phyloP scores from a whole-genome alignment of 1,139 yeast genomes.

The Magnusiomyces tetraspermus region DNA sequence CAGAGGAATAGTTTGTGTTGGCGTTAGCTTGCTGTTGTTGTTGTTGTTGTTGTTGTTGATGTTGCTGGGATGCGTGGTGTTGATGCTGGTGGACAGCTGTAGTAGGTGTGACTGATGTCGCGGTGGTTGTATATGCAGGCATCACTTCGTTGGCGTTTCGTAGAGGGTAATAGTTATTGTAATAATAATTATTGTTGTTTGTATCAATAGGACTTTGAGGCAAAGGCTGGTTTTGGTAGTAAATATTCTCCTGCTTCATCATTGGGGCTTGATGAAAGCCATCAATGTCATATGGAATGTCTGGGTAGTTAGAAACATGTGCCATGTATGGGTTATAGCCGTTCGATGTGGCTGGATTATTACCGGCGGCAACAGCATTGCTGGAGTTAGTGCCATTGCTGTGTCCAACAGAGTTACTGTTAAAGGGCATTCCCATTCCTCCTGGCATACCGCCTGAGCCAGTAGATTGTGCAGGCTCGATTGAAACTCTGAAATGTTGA shows the following conservation, averaged over 20 bases:
- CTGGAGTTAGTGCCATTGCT: conserved; percentile 17
- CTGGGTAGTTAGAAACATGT: background rate
- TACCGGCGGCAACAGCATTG: conserved; percentile 10
- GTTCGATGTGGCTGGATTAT: background rate
- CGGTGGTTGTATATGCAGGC: background rate
- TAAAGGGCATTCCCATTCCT: no score
- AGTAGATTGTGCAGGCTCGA: conserved; percentile 23
- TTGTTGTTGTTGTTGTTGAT: conserved; percentile 8
- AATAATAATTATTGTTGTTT: conserved; percentile 14
- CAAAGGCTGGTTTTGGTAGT: conserved; percentile 14
- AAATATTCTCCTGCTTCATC: conserved; percentile 2
- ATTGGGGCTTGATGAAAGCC: conserved; percentile 6
- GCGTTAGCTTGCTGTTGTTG: conserved; percentile 3
- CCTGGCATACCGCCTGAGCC: no score
- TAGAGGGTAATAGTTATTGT: conserved; percentile 10
- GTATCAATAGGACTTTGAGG: conserved; percentile 17
- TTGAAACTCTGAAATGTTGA: conserved; percentile 44
- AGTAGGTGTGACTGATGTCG: no score
- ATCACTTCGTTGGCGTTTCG: background rate
- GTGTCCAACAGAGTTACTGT: background rate
- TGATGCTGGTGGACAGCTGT: conserved; percentile 16
- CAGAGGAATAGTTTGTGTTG: conserved; percentile 14
- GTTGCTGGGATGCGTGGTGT: conserved; percentile 9
- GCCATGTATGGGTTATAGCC: background rate
- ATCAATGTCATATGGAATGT: conserved; percentile 5